Evolutionary conservation across 352 stramenopile species (phyloP).

Genomic region (Globisporangium spiculum): DNA sequence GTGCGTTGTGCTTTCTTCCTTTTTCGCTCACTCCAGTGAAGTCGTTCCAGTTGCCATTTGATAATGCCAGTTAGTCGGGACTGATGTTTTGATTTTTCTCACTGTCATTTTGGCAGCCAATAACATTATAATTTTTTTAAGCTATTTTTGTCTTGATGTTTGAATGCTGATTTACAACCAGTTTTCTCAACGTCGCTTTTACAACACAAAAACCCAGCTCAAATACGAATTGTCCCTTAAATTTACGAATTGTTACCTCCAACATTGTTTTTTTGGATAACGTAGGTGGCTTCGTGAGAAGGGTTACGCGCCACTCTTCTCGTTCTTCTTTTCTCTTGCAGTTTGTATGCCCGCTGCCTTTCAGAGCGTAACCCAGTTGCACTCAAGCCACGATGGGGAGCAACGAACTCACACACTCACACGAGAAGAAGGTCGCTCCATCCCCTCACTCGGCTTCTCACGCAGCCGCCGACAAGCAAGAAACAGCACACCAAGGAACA

Average conservation of each 20-base stretch:
- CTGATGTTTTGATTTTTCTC: background rate
- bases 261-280: background rate
- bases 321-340: background rate
- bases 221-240: background rate
- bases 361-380: slow-evolving; percentile 8
- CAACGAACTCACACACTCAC: background rate
- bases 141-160: background rate
- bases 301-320: slow-evolving; percentile 5
- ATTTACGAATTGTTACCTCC: background rate
- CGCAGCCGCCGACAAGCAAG: slow-evolving; percentile 5
- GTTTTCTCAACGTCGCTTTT: background rate
- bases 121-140: background rate
- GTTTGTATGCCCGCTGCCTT: background rate
- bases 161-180: background rate
- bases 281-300: background rate
- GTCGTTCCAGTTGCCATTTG: too few relatives aligned
- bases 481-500: background rate
- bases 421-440: slow-evolving; percentile 2
- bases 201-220: background rate
- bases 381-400: slow-evolving; percentile 6
- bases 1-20: too few relatives aligned
- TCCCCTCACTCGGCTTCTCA: slow-evolving; percentile 9
- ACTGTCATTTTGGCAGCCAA: background rate
- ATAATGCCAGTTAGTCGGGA: too few relatives aligned
- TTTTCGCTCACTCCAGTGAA: too few relatives aligned